Conservation (phyloP, 257 asterid genomes). For the Solanum clarkiae region DNA sequence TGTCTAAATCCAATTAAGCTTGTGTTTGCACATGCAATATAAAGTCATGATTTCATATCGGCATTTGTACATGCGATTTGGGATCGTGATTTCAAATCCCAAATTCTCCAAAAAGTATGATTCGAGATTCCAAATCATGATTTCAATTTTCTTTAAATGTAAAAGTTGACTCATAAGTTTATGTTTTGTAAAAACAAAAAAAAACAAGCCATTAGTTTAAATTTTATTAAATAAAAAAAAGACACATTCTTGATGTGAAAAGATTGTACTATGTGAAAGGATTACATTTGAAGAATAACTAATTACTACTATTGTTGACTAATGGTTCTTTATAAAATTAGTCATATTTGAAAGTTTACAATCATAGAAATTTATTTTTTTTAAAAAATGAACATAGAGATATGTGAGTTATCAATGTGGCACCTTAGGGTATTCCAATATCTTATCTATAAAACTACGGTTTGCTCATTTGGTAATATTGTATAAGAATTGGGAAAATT, state of each 20-base stretch:
- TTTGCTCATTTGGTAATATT: background rate
- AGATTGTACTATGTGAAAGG: background rate
- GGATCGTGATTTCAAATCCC: background rate
- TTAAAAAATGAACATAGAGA: background rate
- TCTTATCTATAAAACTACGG: too few species aligned
- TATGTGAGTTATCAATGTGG: background rate
- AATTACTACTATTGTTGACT: background rate
- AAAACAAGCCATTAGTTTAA: background rate
- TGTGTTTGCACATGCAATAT: background rate
- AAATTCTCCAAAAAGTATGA: background rate
- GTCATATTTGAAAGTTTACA: background rate
- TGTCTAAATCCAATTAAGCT: background rate
- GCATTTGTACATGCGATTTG: background rate
- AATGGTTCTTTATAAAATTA: background rate
- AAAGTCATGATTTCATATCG: background rate
- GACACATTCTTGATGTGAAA: too few species aligned
- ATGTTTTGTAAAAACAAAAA: too few species aligned
- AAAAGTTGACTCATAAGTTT: background rate
- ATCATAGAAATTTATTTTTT: too few species aligned
- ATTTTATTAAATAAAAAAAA: too few species aligned
- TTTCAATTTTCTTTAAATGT: too few species aligned
- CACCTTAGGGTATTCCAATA: background rate
- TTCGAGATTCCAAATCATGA: background rate
- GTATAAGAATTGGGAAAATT: background rate
- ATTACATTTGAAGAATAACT: background rate